These are phyloP conservation scores for Uromyces viciae-fabae DNA, from an alignment of 1,284 basidiomycete genomes.

Conservation along the genomic window DNA sequence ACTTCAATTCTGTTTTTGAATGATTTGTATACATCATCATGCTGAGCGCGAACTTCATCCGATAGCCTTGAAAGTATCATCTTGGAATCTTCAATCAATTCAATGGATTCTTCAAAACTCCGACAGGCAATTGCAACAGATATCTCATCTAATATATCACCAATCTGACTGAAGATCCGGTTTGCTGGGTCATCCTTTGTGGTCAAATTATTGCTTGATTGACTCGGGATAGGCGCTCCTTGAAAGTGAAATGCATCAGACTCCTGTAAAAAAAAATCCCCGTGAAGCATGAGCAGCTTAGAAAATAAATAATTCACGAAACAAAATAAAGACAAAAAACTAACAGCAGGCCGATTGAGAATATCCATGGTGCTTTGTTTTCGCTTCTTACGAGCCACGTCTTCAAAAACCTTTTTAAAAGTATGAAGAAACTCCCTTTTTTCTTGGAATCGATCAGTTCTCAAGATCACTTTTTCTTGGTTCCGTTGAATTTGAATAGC, in stretches of 20 bases:
- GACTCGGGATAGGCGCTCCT: not conserved
- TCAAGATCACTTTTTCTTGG: constrained; percentile 89
- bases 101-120: constrained; percentile 80
- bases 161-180: constrained; percentile 64
- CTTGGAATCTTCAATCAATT: constrained; percentile 67
- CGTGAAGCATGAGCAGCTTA: not conserved
- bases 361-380: constrained; percentile 90
- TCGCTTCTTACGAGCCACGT: constrained; percentile 75
- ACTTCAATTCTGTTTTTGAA: not conserved
- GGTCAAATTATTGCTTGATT: not conserved
- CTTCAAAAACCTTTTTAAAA: constrained; percentile 87
- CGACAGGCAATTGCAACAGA: constrained; percentile 84
- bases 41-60: not conserved
- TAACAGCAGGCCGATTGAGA: constrained; percentile 69
- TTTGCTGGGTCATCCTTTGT: constrained; percentile 54
- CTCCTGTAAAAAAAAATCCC: not conserved
- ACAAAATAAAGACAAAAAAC: constrained; percentile 49
- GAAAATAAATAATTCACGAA: not conserved
- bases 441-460: constrained; percentile 73
- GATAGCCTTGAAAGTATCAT: not conserved
- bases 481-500: constrained; percentile 91
- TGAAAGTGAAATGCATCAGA: too few relatives aligned
- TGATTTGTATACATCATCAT: not conserved
- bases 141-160: constrained; percentile 84
- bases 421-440: constrained; percentile 80